Conservation (phyloP, 1,284 basidiomycete genomes). For the Sparassis latifolia region DNA sequence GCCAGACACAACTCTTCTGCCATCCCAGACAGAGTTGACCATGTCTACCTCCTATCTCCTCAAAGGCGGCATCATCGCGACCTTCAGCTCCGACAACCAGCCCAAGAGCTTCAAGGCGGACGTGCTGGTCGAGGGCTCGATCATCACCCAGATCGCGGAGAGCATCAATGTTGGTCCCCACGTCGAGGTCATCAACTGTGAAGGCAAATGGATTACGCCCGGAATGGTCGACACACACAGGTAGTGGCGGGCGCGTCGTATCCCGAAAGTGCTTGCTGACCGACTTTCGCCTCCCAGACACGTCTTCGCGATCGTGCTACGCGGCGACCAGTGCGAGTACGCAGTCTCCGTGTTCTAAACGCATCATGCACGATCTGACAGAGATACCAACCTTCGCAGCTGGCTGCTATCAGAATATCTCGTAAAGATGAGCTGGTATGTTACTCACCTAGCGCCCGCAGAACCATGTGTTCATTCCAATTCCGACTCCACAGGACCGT, state of each 20-base stretch:
- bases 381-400: conserved; percentile 7
- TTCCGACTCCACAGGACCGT: conserved; percentile 11
- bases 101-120: conserved; percentile 21
- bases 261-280: neutral
- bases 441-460: neutral
- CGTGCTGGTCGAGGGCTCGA: conserved; percentile 22
- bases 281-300: conserved; percentile 14
- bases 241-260: conserved; percentile 8
- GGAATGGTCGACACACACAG: conserved; percentile 28
- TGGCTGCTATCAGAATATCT: conserved; percentile 26
- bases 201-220: conserved; percentile 27
- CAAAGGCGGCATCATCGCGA: conserved; percentile 23
- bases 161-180: conserved; percentile 15
- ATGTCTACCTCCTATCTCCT: conserved; percentile 16
- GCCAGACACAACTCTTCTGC: too few relatives aligned
- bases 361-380: too few relatives aligned
- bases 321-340: conserved; percentile 25
- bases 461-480: too few relatives aligned
- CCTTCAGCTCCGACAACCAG: conserved; percentile 17
- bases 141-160: conserved; percentile 19
- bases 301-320: conserved; percentile 25
- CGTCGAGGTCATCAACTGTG: conserved; percentile 23
- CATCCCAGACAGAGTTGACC: neutral
- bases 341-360: conserved; percentile 4
- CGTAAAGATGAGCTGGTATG: conserved; percentile 24